Evolutionary conservation across 2,329 filamentous ascomycete species (phyloP), one percentile per base, ranked within the genome.

Genomic region (Coniochaeta sp.): DNA sequence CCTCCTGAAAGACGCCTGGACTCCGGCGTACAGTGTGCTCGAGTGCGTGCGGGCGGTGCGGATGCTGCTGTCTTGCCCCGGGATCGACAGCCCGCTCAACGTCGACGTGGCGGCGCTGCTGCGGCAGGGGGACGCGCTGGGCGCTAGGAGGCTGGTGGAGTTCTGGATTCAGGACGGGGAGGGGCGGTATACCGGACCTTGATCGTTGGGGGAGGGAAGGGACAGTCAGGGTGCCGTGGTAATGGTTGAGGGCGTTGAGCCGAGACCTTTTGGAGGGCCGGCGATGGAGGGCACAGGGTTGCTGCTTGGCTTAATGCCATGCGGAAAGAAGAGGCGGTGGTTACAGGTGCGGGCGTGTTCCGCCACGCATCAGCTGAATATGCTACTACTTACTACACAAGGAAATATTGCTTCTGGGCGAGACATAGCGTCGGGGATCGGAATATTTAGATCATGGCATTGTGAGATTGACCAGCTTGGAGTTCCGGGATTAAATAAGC

Each of bases 21-120:
- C 90, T 62, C 90, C 93, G 1, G 87, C 91, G 19, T 95, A 96
- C 74, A 93, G 88, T 44, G 82, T 98, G 22, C 82, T 88, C 38
- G 84, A 88, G 68, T 89, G 88, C 63, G 77, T 93, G 68, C 87
- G 89, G 67, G 86, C 86, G 55, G 82, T 93, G 64, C 84, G 89
- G 65, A 82, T 89, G 77, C 79, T 95, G 67, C 77, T 91, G 61
- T 80, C 76, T 28, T 85, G 81, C 63, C 88, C 89, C 1, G 90
- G 87, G 71, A 81, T 85, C 55, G 89, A 93, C 69, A 88, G 83
- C 65, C 90, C 90, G 67, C 77, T 95, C 63, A 93, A 93, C 72
- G 82, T 95, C 28, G 90, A 95, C 72, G 80, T 91, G 34, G 90
- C 90, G 59, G 85, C 85, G 65, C 74, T 95, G 68, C 69, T 91